Evolutionary conservation across 306 rosid species (phyloP), one percentile per base, ranked within the genome.

Genomic region (Lagenaria siceraria): DNA sequence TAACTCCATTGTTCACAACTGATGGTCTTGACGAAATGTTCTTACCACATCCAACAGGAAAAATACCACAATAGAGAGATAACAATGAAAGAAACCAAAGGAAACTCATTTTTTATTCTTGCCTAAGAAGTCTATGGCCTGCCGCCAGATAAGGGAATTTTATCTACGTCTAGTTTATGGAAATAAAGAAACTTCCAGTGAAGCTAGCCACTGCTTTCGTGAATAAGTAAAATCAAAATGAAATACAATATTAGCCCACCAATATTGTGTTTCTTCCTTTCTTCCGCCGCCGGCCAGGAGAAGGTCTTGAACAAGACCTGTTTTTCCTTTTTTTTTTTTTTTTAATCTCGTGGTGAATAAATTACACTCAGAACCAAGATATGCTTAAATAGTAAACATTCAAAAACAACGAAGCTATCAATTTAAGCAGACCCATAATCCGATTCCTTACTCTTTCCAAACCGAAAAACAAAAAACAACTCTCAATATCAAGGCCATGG

Each of bases 1-100:
- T 78, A 46, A 98, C 97, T 62, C 99, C 99, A 77, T 92, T 77
- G 11, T 84, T 79, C 60, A 90, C 97, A 7, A 60, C 55, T 2
- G 88, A 77, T 14, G 98, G 97, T 74, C 87, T 88, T 53, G 92
- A 78, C 36, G 88, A 87, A 31, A 74, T 22, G 74, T 85, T 85
- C 52, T 43, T 62, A 43, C 82, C 33, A 48, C 53, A 59, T 61
- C 80, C 89, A 81, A 14, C 73, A 13, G 83, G 78, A 35, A 86
- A 75, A 14, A 46, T 33, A 35, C 80, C 80, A 49, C 59, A 61
- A 56, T 19, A 56, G n/a, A 84, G 75, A 65, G 78, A 70, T 75
- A 86, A 40, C 76, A 70, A 63, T 4, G 55, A 74, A 60, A 80
- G 11, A 54, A 80, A 11, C 87, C 86, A 81, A 66, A 79, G 36